Evolutionary conservation across 2,329 filamentous ascomycete genomes (phyloP), one percentile per base, ranked within the genome.

Genomic region (Colletotrichum sp.): DNA sequence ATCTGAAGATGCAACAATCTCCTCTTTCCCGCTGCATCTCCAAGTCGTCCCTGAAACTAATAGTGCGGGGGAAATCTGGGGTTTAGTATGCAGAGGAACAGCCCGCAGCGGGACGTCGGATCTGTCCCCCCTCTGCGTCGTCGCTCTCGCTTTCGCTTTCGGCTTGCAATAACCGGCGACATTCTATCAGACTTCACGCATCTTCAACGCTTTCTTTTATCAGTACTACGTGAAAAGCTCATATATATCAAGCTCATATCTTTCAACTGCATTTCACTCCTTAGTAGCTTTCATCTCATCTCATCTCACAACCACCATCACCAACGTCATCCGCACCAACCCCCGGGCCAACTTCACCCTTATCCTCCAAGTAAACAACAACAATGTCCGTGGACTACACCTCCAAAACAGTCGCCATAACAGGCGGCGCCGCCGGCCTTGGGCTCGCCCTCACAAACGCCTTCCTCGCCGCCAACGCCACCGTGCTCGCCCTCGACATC

Each of bases 321-420:
- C 26, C 26, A 28, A 28, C 2, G 26, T 28, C 26, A 65, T 28
- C 24, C 21, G 5, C 9, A 39, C 12, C 63, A 52, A 12, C 30
- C 24, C 12, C 26, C 28, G 28, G 34, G 12, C 24, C 7, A 12
- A 24, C 7, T 32, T 18, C 39, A 36, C 15, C 10, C 12, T 55
- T 9, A 2, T 8, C 28, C 7, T 28, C 5, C 28, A 36, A 36
- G 15, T 39, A 5, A 16, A 8, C 34, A 39, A 39, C 34, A 39
- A 24, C 0, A 5, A 70, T 74, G 72, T 74, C 67, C n/a, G 59
- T 71, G 7, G 67, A 74, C 3, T 74, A 71, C 72, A 74, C 72
- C 34, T 74, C 72, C n/a, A 71, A 65, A 48, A 71, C 67, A 26
- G 72, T 74, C n/a, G 34, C 61, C 21, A 65, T 71, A 30, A 71